Conservation (phyloP, 345 rosid species). For the Gossypium herbaceum region DNA sequence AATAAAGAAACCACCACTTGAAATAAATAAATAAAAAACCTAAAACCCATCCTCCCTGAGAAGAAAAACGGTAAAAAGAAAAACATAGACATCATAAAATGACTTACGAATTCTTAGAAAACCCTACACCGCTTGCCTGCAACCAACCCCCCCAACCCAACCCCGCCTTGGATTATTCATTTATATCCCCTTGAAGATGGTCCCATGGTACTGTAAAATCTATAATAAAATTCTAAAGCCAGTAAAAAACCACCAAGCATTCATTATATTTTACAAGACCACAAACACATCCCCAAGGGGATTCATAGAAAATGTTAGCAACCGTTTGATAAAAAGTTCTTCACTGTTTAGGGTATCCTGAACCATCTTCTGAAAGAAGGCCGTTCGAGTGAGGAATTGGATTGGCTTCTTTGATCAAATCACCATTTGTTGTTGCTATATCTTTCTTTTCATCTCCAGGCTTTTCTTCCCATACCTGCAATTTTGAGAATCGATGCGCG, state of each 20-base stretch:
- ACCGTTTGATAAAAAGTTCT: constrained; percentile 24
- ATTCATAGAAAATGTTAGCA: constrained; percentile 27
- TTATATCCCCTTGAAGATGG: constrained; percentile 1
- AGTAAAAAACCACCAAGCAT: constrained; percentile 11
- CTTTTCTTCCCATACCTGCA: constrained; percentile 47
- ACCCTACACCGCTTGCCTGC: not conserved
- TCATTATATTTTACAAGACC: not conserved
- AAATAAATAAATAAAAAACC: constrained; percentile 15
- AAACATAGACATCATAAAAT: not conserved
- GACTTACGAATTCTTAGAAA: constrained; percentile 4
- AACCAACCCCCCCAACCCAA: not conserved
- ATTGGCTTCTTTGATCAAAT: constrained; percentile 29
- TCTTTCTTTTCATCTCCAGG: constrained; percentile 33
- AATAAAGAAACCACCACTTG: constrained; percentile 14
- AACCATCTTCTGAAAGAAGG: constrained; percentile 34
- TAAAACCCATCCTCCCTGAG: constrained; percentile 35
- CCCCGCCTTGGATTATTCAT: constrained; percentile 3
- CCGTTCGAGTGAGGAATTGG: constrained; percentile 20
- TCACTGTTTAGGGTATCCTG: constrained; percentile 21
- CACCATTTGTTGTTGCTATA: constrained; percentile 15
- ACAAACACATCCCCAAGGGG: constrained; percentile 17
- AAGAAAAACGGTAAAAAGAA: constrained; percentile 28
- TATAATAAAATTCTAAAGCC: constrained; percentile 1
- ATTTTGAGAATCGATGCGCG: not conserved
- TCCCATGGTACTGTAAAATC: constrained; percentile 2